These are phyloP conservation scores for Selaginella tamariscina DNA, from an alignment of 75 land plant species.

Conservation along the genomic window DNA sequence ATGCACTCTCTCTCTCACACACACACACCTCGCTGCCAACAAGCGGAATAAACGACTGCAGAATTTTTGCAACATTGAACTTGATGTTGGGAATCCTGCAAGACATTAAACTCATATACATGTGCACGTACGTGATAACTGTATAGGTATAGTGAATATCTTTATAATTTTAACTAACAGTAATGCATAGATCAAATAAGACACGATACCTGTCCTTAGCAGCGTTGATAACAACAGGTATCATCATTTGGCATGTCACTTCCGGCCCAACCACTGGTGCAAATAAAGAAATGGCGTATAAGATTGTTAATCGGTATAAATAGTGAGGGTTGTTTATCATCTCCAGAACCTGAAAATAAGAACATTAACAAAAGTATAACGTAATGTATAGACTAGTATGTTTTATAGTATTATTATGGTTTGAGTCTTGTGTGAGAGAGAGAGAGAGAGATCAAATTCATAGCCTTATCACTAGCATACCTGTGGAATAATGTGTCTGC, in stretches of 20 bases:
- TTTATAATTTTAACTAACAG: too few relatives aligned
- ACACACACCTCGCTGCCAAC: slow-evolving; percentile 71
- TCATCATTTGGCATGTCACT: neutral
- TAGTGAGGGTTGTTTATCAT: neutral
- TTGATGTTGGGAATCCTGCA: slow-evolving; percentile 93
- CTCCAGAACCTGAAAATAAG: neutral
- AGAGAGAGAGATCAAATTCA: slow-evolving; percentile 3
- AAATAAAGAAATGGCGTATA: neutral
- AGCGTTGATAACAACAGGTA: neutral
- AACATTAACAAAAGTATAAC: neutral
- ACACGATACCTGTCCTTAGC: neutral
- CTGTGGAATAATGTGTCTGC: slow-evolving; percentile 1
- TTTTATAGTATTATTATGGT: too few relatives aligned
- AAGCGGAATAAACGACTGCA: slow-evolving; percentile 77
- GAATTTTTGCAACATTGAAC: slow-evolving; percentile 92
- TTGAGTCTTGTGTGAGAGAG: too few relatives aligned
- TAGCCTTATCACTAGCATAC: neutral
- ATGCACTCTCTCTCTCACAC: too few relatives aligned
- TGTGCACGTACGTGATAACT: too few relatives aligned
- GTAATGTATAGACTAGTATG: too few relatives aligned
- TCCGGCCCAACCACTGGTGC: neutral
- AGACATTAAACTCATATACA: too few relatives aligned
- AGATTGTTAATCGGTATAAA: neutral
- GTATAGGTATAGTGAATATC: too few relatives aligned
- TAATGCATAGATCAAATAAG: too few relatives aligned